Conservation (phyloP, 2,329 filamentous ascomycete genomes). For the Penicillium olsonii region DNA sequence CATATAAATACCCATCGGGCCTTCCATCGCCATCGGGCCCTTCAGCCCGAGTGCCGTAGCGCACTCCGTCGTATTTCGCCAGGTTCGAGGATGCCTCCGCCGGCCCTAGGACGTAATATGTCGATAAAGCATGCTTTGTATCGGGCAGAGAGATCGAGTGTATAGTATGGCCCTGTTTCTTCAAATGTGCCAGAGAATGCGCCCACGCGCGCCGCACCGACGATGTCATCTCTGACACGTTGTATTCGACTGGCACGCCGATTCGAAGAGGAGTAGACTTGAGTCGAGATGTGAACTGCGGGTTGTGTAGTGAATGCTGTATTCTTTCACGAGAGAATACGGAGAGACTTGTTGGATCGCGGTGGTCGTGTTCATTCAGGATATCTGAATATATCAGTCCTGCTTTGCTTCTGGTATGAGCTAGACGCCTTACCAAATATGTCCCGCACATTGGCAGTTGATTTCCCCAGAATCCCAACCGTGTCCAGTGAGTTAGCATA, state of each 20-base stretch:
- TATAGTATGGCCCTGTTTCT: conserved; percentile 67
- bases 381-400: conserved; percentile 37
- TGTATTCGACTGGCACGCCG: conserved; percentile 74
- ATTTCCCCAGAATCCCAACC: conserved; percentile 71
- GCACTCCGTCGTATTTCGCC: conserved; percentile 95
- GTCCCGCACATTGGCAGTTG: conserved; percentile 53
- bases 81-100: conserved; percentile 96
- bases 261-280: conserved; percentile 47
- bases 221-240: conserved; percentile 75
- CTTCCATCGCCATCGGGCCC: conserved; percentile 55
- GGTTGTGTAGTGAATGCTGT: conserved; percentile 43
- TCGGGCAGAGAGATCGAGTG: conserved; percentile 78
- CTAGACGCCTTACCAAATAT: conserved; percentile 51
- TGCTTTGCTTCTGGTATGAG: too few species aligned
- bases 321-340: conserved; percentile 56
- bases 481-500: conserved; percentile 94
- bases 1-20: conserved; percentile 64
- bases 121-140: conserved; percentile 81
- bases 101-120: conserved; percentile 93
- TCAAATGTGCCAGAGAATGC: conserved; percentile 60
- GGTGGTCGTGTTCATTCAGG: conserved; percentile 62
- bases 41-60: conserved; percentile 69
- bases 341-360: conserved; percentile 74
- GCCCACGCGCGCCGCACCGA: conserved; percentile 71
- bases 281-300: conserved; percentile 25